Conservation (phyloP, 139 green algal genomes). For the Chlamydomonas schloesseri region DNA sequence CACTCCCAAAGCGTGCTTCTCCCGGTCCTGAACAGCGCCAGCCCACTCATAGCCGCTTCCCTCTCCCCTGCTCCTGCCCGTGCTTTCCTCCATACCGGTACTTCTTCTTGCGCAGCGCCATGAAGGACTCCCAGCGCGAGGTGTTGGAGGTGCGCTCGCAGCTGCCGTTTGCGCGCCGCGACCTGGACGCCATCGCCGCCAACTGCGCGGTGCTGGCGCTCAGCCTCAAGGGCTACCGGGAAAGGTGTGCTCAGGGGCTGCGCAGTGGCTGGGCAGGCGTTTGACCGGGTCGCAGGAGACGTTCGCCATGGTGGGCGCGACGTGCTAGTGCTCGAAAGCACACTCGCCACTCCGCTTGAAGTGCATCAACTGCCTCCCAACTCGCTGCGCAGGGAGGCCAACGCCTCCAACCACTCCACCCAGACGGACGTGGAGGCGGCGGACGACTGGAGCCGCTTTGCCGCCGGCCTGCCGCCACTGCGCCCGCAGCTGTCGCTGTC, state of each 20-base stretch:
- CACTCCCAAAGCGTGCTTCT: no score
- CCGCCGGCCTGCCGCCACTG: constrained; percentile 8
- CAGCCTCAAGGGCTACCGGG: constrained; percentile 29
- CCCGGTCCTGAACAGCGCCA: no score
- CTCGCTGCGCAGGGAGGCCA: constrained; percentile 3
- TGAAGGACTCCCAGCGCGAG: constrained; percentile 12
- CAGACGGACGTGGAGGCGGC: background rate
- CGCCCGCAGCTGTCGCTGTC: constrained; percentile 31
- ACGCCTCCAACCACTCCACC: background rate
- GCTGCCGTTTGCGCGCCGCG: background rate
- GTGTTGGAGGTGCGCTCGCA: background rate
- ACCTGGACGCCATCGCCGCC: constrained; percentile 25
- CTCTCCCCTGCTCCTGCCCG: background rate
- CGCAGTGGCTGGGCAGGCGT: background rate
- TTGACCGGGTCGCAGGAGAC: background rate
- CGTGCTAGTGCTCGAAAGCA: no score
- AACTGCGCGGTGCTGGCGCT: constrained; percentile 13
- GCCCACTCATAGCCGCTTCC: no score
- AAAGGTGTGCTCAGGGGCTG: no score
- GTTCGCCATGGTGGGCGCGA: no score
- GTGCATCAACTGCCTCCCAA: no score
- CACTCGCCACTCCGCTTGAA: no score
- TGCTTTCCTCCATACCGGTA: no score
- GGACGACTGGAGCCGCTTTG: constrained; percentile 20
- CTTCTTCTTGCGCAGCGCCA: background rate